These are phyloP conservation scores for Fusarium nodosum DNA, from an alignment of 2,329 filamentous ascomycete species.

Conservation along the genomic window DNA sequence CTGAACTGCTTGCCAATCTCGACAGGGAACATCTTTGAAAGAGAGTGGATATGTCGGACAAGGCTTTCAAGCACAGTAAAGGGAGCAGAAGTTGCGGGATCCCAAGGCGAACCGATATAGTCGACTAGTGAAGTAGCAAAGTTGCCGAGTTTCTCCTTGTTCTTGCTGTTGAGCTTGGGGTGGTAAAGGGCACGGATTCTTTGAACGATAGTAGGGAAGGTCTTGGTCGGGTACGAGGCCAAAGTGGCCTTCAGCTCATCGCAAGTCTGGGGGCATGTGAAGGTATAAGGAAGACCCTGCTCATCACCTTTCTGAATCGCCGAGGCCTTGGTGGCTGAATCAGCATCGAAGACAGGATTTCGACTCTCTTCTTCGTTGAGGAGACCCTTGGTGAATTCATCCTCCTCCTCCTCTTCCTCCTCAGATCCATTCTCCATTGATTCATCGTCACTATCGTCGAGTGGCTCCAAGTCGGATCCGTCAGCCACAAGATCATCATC, in stretches of 20 bases:
- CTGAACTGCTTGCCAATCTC: conserved; percentile 84
- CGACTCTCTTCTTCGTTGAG: conserved; percentile 70
- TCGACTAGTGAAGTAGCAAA: conserved; percentile 77
- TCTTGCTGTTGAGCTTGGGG: conserved; percentile 84
- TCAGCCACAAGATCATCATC: conserved; percentile 91
- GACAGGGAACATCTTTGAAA: conserved; percentile 86
- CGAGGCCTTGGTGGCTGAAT: conserved; percentile 58
- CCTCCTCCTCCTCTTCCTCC: conserved; percentile 57
- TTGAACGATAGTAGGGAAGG: conserved; percentile 84
- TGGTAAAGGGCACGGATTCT: conserved; percentile 94
- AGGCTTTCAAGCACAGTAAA: conserved; percentile 82
- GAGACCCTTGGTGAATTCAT: conserved; percentile 78
- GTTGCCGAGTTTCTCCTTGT: conserved; percentile 83
- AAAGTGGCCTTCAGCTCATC: conserved; percentile 79
- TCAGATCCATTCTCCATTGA: conserved; percentile 60
- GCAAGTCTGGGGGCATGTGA: conserved; percentile 84
- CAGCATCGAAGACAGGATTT: conserved; percentile 64
- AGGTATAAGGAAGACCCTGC: conserved; percentile 82
- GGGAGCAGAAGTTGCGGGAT: conserved; percentile 62
- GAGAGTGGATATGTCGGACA: conserved; percentile 90
- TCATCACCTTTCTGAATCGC: conserved; percentile 59
- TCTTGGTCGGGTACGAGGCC: conserved; percentile 70
- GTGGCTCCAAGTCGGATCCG: conserved; percentile 76
- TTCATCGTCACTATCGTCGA: conserved; percentile 66
- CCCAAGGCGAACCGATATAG: conserved; percentile 66